Conservation (phyloP, 78 protist species). For the Dictyostelium brefeldianum region DNA sequence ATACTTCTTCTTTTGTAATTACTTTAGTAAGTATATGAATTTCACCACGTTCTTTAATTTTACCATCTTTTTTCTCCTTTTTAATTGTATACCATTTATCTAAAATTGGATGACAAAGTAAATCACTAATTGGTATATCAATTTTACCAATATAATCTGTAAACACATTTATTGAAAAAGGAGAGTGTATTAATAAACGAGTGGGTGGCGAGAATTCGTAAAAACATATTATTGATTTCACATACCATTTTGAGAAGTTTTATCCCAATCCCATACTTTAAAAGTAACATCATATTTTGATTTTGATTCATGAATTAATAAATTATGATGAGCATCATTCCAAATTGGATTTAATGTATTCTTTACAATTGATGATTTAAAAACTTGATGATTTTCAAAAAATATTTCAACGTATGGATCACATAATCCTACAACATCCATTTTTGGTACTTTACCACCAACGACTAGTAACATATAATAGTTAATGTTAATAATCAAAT, state of each 20-base stretch:
- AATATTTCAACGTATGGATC: conserved; percentile 59
- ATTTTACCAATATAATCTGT: conserved; percentile 52
- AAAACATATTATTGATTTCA: not conserved
- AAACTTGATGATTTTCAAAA: conserved; percentile 17
- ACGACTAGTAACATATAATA: not conserved
- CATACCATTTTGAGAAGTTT: conserved; percentile 59
- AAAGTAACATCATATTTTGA: conserved; percentile 17
- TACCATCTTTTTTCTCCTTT: conserved; percentile 33
- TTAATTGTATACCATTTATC: conserved; percentile 38
- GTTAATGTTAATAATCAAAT: not conserved
- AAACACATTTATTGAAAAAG: not conserved
- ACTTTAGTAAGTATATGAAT: conserved; percentile 23
- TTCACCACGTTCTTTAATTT: conserved; percentile 49
- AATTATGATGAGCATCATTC: conserved; percentile 48
- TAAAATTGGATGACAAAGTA: not conserved
- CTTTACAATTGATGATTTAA: conserved; percentile 27
- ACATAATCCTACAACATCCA: conserved; percentile 48
- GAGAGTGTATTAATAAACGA: not conserved
- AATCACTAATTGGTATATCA: conserved; percentile 4
- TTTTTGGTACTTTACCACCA: conserved; percentile 38
- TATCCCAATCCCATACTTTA: conserved; percentile 82
- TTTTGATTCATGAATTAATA: conserved; percentile 51
- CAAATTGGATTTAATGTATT: conserved; percentile 64
- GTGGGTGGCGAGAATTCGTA: no score
- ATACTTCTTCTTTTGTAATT: conserved; percentile 28